Evolutionary conservation across 345 rosid species (phyloP).

Genomic region (Pistacia vera): DNA sequence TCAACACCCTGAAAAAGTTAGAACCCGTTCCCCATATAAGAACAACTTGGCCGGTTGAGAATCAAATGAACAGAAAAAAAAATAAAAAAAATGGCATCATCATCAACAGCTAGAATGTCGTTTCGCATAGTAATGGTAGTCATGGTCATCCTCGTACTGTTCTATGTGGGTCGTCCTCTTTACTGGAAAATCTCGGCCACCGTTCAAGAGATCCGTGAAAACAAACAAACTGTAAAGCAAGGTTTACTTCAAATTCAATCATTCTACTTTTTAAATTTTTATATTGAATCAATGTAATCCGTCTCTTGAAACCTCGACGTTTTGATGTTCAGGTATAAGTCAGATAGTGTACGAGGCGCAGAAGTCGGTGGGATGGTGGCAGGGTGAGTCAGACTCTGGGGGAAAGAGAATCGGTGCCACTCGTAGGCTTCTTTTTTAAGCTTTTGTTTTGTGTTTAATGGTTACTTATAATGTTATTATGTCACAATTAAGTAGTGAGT

Average conservation of each 20-base stretch:
- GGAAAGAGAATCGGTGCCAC: constrained; percentile 21
- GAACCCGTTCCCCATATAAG: too few relatives aligned
- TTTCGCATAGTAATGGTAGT: constrained; percentile 42
- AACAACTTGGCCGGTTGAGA: neutral
- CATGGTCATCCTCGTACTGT: constrained; percentile 42
- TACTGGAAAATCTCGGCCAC: constrained; percentile 97
- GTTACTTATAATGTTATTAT: neutral
- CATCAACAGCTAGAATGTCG: constrained; percentile 41
- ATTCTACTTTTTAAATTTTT: too few relatives aligned
- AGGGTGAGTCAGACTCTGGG: constrained; percentile 67
- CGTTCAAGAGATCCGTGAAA: constrained; percentile 79
- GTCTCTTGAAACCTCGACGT: neutral
- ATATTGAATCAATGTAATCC: neutral
- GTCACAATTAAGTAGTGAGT: neutral
- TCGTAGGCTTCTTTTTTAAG: constrained; percentile 43
- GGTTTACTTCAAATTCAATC: constrained; percentile 23
- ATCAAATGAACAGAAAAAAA: neutral
- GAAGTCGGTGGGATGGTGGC: constrained; percentile 79
- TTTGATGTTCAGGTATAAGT: constrained; percentile 50
- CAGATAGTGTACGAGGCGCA: constrained; percentile 74
- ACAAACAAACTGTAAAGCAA: constrained; percentile 81
- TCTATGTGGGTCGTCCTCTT: constrained; percentile 82
- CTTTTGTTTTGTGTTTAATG: neutral
- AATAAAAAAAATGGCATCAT: constrained; percentile 11
- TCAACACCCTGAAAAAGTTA: neutral